phyloP scores from a whole-genome alignment of 441 rosid genomes.

The Syzygium malaccense region DNA sequence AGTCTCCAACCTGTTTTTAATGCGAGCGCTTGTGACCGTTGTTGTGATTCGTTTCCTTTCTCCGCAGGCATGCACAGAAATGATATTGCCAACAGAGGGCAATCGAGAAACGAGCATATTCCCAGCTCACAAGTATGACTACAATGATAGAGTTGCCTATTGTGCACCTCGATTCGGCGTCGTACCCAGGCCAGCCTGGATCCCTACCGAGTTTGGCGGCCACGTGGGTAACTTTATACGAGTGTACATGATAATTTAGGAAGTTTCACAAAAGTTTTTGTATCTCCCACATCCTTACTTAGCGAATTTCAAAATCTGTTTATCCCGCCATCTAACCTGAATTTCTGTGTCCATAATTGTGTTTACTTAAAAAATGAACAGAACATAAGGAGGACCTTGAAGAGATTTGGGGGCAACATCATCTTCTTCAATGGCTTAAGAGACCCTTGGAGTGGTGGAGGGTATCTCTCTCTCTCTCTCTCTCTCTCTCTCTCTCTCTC shows the following conservation, averaged over 20 bases:
- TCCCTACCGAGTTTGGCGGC: slow-evolving; percentile 43
- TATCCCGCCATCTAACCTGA: background rate
- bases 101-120: slow-evolving; percentile 37
- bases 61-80: slow-evolving; percentile 54
- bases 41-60: background rate
- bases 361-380: background rate
- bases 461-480: slow-evolving; percentile 13
- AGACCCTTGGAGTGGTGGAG: slow-evolving; percentile 82
- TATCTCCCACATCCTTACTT: background rate
- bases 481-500: background rate
- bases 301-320: background rate
- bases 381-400: slow-evolving; percentile 38
- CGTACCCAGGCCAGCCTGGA: slow-evolving; percentile 42
- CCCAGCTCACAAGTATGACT: slow-evolving; percentile 24
- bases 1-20: background rate
- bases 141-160: background rate
- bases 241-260: background rate
- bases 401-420: slow-evolving; percentile 49
- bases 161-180: slow-evolving; percentile 7
- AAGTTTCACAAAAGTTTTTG: background rate
- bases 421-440: slow-evolving; percentile 65
- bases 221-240: slow-evolving; percentile 11
- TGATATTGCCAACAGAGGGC: slow-evolving; percentile 40
- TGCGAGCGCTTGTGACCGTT: background rate
- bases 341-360: background rate